These are phyloP conservation scores for Wickerhamomyces kurtzmanii DNA, from an alignment of 805 yeast species.

Conservation along the genomic window DNA sequence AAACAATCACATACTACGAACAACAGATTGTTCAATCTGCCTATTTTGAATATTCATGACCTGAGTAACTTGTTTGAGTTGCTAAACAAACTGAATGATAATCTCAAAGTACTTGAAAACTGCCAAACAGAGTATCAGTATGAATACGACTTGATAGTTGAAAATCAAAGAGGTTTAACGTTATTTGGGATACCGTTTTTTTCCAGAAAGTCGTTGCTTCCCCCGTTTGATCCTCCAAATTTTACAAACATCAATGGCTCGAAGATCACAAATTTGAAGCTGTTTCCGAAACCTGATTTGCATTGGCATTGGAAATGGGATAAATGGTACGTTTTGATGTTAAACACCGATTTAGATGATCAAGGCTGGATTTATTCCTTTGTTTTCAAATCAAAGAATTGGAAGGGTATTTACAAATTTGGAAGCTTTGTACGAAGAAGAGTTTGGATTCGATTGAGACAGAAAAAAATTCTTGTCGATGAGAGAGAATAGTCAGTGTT, in stretches of 20 bases:
- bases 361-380: slow-evolving; percentile 77
- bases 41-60: too few relatives aligned
- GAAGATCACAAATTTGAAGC: slow-evolving; percentile 10
- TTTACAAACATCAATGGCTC: slow-evolving; percentile 16
- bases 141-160: slow-evolving; percentile 36
- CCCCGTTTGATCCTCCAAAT: slow-evolving; percentile 36
- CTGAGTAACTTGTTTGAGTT: too few relatives aligned
- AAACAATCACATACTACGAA: too few relatives aligned
- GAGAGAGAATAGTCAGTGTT: too few relatives aligned
- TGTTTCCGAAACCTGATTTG: slow-evolving; percentile 39
- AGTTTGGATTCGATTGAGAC: slow-evolving; percentile 42
- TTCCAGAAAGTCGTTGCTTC: slow-evolving; percentile 34
- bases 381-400: slow-evolving; percentile 32
- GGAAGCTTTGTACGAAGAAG: slow-evolving; percentile 61
- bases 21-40: too few relatives aligned
- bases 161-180: slow-evolving; percentile 45
- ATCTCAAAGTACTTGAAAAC: too few relatives aligned
- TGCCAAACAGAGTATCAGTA: too few relatives aligned
- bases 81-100: too few relatives aligned
- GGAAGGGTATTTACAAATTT: slow-evolving; percentile 56
- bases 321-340: slow-evolving; percentile 68
- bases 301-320: slow-evolving; percentile 64
- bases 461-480: slow-evolving; percentile 1
- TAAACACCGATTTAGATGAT: slow-evolving; percentile 56
- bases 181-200: slow-evolving; percentile 43